phyloP scores from a whole-genome alignment of 345 rosid species.

The Salix suchowensis region DNA sequence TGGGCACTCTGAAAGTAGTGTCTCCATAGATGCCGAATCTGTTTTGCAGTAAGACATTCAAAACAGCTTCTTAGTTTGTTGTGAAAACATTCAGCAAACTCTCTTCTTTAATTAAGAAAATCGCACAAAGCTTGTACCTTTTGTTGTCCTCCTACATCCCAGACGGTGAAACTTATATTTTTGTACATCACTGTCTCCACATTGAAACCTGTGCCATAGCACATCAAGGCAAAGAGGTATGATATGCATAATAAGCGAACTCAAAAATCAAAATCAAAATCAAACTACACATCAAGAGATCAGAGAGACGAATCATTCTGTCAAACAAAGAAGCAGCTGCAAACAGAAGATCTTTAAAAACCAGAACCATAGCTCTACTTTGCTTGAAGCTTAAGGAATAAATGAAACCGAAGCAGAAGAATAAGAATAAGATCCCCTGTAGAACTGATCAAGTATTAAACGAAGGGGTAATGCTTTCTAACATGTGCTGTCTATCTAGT shows the following conservation, averaged over 20 bases:
- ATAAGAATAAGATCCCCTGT: not conserved
- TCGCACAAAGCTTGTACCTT: conserved; percentile 34
- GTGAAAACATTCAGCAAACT: not conserved
- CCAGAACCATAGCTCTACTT: not conserved
- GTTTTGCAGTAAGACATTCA: conserved; percentile 7
- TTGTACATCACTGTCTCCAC: conserved; percentile 59
- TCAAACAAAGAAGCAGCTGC: not conserved
- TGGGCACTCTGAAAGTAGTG: conserved; percentile 54
- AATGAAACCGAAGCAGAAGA: not conserved
- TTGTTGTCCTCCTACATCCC: conserved; percentile 72
- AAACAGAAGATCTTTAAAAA: not conserved
- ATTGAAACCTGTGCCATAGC: conserved; percentile 47
- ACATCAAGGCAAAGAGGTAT: not conserved
- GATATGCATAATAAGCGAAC: not conserved
- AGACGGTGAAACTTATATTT: conserved; percentile 48
- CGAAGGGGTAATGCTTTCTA: not conserved
- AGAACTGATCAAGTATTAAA: not conserved
- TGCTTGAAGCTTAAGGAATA: not conserved
- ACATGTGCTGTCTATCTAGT: not conserved
- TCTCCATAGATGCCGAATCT: conserved; percentile 78
- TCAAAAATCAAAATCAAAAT: not conserved
- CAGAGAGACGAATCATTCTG: not conserved
- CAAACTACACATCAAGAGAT: not conserved
- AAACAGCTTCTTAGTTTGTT: not conserved
- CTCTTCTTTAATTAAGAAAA: not conserved